Percentiles rank a stretch among this genome's conserved stretches.
Evolutionary conservation across 176 grass and related monocot genomes (phyloP).

Genomic region (Phyllostachys edulis): DNA sequence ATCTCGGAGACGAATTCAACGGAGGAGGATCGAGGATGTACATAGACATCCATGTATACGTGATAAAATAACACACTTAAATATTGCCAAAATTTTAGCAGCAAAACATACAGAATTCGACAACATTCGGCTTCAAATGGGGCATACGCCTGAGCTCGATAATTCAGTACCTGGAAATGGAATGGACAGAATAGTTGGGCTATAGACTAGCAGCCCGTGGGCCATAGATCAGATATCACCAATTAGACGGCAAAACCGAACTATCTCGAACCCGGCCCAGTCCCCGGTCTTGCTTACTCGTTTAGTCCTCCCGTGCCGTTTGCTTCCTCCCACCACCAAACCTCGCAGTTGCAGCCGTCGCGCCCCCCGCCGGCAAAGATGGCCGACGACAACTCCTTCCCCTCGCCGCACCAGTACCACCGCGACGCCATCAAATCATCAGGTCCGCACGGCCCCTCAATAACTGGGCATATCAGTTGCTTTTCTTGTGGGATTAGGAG

Average conservation of each 20-base stretch:
- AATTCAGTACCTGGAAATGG: not conserved
- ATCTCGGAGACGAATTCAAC: too few relatives aligned
- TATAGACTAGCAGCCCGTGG: not conserved
- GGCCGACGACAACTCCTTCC: conserved; percentile 49
- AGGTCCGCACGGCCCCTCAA: conserved; percentile 29
- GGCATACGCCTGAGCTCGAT: not conserved
- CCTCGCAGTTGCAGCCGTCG: conserved; percentile 5
- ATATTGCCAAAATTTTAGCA: not conserved
- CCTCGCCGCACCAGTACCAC: conserved; percentile 37
- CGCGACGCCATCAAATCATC: conserved; percentile 59
- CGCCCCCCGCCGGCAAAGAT: conserved; percentile 43
- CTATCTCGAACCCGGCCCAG: not conserved
- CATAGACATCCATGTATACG: too few relatives aligned
- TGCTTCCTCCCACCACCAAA: not conserved
- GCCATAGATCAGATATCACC: not conserved
- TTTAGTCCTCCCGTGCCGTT: not conserved
- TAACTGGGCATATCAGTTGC: not conserved
- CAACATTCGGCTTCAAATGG: not conserved
- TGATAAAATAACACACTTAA: not conserved
- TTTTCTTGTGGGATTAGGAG: not conserved
- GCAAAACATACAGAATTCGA: not conserved
- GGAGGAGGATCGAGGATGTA: too few relatives aligned
- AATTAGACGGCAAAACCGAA: not conserved
- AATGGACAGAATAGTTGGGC: not conserved
- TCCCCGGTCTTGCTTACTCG: not conserved